A percentile compares a stretch with the other conserved stretches of the same genome.
These are phyloP conservation scores for Penicillium hordei DNA, from an alignment of 2,329 filamentous ascomycete species.

Conservation along the genomic window DNA sequence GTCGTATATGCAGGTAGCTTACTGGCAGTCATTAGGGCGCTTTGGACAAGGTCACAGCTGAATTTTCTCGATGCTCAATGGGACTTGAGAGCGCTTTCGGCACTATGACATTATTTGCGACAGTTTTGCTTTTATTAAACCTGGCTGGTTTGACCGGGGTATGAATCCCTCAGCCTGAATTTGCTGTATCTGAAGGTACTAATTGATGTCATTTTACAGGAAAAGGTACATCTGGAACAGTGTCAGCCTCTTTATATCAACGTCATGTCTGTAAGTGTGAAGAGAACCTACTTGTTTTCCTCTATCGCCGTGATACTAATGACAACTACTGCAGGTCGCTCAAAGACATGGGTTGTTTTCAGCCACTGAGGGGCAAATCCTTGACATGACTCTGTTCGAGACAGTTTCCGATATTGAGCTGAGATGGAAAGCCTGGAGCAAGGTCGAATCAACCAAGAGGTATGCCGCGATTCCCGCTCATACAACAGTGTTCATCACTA, in stretches of 20 bases:
- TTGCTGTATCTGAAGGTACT: background rate
- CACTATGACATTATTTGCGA: constrained; percentile 50
- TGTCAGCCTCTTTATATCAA: constrained; percentile 54
- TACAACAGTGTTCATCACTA: constrained; percentile 1
- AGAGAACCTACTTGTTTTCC: background rate
- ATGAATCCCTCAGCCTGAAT: background rate
- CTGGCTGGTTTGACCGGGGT: constrained; percentile 16
- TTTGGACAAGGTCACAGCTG: constrained; percentile 43
- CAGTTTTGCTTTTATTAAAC: constrained; percentile 50
- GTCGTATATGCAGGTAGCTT: background rate
- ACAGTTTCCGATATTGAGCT: constrained; percentile 46
- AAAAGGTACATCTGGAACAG: constrained; percentile 48
- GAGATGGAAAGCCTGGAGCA: constrained; percentile 55
- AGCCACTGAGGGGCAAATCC: constrained; percentile 46
- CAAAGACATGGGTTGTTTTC: constrained; percentile 48
- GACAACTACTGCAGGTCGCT: constrained; percentile 32
- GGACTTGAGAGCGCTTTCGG: constrained; percentile 42
- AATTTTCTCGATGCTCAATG: constrained; percentile 46
- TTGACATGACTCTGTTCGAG: constrained; percentile 46
- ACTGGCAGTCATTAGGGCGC: constrained; percentile 23
- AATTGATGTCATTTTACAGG: constrained; percentile 24
- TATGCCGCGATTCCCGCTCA: constrained; percentile 7
- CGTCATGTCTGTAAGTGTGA: constrained; percentile 43
- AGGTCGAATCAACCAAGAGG: constrained; percentile 54
- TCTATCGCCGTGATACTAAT: constrained; percentile 4